phyloP scores from a whole-genome alignment of 495 filamentous ascomycete genomes.

The Tuber indicum region DNA sequence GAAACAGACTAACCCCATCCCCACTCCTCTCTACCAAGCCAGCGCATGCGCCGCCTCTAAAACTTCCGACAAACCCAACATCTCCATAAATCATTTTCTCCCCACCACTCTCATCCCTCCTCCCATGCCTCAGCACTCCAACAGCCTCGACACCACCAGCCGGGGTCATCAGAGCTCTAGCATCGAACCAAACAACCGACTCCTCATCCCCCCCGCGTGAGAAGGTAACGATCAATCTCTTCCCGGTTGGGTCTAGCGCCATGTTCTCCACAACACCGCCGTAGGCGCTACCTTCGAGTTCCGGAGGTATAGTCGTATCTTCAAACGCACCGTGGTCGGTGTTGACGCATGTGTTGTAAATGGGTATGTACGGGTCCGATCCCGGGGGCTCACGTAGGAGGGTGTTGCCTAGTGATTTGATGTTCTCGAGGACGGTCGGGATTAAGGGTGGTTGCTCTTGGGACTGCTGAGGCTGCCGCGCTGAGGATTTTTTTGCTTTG shows the following conservation, averaged over 20 bases:
- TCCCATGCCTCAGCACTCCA: constrained; percentile 16
- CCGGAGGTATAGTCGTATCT: neutral
- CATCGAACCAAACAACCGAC: constrained; percentile 31
- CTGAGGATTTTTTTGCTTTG: neutral
- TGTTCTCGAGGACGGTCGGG: neutral
- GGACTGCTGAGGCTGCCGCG: neutral
- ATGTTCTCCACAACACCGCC: constrained; percentile 22
- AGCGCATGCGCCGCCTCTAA: constrained; percentile 20
- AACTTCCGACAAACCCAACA: constrained; percentile 22
- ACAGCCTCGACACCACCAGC: constrained; percentile 9
- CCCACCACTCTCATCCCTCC: constrained; percentile 7
- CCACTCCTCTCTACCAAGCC: constrained; percentile 18
- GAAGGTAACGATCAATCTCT: constrained; percentile 23
- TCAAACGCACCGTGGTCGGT: neutral
- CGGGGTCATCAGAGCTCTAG: constrained; percentile 7
- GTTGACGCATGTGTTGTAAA: neutral
- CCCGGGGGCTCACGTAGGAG: neutral
- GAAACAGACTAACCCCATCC: constrained; percentile 14
- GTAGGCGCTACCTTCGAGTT: constrained; percentile 2
- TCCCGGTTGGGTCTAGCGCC: constrained; percentile 23
- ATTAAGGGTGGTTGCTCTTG: neutral
- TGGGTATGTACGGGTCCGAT: neutral
- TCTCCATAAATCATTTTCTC: constrained; percentile 5
- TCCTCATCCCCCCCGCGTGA: neutral
- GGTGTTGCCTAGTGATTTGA: neutral